Evolutionary conservation across 140 eudicot species (phyloP).

Genomic region (Bidens hawaiensis): DNA sequence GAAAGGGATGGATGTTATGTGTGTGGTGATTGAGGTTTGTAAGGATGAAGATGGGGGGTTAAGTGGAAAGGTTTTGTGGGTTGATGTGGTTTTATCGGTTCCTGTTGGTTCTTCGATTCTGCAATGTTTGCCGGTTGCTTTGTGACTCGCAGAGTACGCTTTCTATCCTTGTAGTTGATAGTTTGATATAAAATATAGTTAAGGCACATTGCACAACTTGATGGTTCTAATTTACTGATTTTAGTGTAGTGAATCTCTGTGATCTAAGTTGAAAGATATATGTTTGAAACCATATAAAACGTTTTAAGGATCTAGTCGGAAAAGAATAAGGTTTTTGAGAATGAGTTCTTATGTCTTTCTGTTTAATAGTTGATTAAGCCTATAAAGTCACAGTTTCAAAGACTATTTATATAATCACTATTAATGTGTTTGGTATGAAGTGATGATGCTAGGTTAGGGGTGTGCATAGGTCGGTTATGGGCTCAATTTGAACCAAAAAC

Average conservation of each 20-base stretch:
- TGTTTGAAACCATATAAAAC: neutral
- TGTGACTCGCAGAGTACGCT: conserved; percentile 38
- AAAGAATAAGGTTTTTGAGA: neutral
- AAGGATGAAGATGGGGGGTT: conserved; percentile 67
- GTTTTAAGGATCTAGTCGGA: neutral
- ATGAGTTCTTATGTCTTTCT: neutral
- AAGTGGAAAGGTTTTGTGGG: conserved; percentile 71
- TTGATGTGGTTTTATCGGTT: conserved; percentile 51
- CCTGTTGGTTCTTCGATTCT: conserved; percentile 64
- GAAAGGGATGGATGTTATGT: conserved; percentile 63
- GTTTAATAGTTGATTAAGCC: no score
- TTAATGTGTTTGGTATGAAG: no score
- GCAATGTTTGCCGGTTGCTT: conserved; percentile 71
- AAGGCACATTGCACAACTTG: neutral
- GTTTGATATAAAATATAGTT: neutral
- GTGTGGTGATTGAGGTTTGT: conserved; percentile 76
- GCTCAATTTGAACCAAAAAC: no score
- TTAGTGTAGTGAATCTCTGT: no score
- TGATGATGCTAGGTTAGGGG: no score
- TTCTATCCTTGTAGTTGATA: neutral
- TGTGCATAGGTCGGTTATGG: no score
- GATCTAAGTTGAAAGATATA: no score
- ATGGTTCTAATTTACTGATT: no score
- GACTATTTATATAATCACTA: no score
- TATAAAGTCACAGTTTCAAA: no score